phyloP scores from a whole-genome alignment of 768 basidiomycete genomes.

The Pulveroboletus sp. region DNA sequence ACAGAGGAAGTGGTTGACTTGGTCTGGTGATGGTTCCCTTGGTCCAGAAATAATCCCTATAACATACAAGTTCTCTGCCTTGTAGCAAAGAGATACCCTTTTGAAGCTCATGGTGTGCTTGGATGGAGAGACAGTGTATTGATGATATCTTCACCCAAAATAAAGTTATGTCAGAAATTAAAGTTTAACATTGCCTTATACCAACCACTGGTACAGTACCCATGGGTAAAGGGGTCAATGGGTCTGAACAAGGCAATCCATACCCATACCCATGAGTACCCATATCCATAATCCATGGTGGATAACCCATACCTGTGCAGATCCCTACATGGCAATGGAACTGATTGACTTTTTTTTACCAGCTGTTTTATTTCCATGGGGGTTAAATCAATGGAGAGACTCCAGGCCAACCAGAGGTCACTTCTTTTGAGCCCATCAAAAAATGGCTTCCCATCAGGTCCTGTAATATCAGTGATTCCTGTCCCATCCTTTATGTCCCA shows the following conservation, averaged over 20 bases:
- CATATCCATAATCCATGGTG: too few species aligned
- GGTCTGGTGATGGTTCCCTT: constrained; percentile 20
- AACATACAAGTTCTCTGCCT: constrained; percentile 25
- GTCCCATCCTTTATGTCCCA: background rate
- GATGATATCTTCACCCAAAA: too few species aligned
- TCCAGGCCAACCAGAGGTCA: constrained; percentile 17
- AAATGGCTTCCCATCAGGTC: background rate
- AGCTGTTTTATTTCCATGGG: constrained; percentile 17
- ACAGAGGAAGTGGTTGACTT: constrained; percentile 7
- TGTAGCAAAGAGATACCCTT: background rate
- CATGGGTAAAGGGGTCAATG: too few species aligned
- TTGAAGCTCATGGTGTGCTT: too few species aligned
- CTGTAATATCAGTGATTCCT: background rate
- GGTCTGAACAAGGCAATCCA: too few species aligned
- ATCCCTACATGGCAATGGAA: constrained; percentile 12
- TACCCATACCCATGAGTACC: too few species aligned
- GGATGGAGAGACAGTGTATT: too few species aligned
- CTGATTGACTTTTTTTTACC: constrained; percentile 10
- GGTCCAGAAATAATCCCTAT: constrained; percentile 37
- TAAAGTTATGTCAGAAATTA: too few species aligned
- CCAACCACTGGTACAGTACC: too few species aligned
- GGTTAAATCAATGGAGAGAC: constrained; percentile 29
- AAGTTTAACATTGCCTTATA: too few species aligned
- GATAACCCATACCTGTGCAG: too few species aligned
- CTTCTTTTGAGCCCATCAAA: constrained; percentile 6